phyloP scores from a whole-genome alignment of 805 yeast species.

The Wickerhamomyces xylosicus region DNA sequence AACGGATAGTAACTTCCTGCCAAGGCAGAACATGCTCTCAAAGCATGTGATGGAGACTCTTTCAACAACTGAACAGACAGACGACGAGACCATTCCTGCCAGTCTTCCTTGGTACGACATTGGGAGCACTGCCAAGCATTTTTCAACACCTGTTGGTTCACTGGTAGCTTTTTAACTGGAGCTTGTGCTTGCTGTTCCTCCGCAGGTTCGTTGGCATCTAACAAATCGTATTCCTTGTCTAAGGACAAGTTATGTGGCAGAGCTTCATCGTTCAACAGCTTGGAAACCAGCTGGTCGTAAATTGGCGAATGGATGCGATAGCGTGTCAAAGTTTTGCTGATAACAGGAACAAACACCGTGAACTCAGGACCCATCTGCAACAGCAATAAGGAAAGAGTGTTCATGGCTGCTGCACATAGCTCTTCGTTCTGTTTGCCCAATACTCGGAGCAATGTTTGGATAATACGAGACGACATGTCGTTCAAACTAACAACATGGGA shows the following conservation, averaged over 20 bases:
- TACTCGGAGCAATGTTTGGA: slow-evolving; percentile 76
- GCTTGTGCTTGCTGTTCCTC: slow-evolving; percentile 29
- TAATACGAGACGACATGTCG: slow-evolving; percentile 84
- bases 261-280: slow-evolving; percentile 75
- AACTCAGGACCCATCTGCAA: slow-evolving; percentile 80
- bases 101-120: slow-evolving; percentile 84
- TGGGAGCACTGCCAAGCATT: slow-evolving; percentile 89
- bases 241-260: slow-evolving; percentile 67
- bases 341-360: slow-evolving; percentile 75
- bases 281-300: slow-evolving; percentile 74
- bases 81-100: slow-evolving; percentile 96
- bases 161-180: slow-evolving; percentile 64
- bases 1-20: slow-evolving; percentile 83
- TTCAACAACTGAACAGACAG: slow-evolving; percentile 76
- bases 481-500: slow-evolving; percentile 62
- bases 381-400: slow-evolving; percentile 67
- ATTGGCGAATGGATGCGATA: slow-evolving; percentile 59
- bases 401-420: slow-evolving; percentile 54
- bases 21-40: slow-evolving; percentile 83
- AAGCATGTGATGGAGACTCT: slow-evolving; percentile 90
- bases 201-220: slow-evolving; percentile 33
- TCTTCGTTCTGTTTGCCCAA: slow-evolving; percentile 45
- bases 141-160: slow-evolving; percentile 52
- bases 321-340: slow-evolving; percentile 53
- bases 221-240: slow-evolving; percentile 42